Evolutionary conservation across 2,329 filamentous ascomycete species (phyloP).

Genomic region (Aureobasidium melanogenum): DNA sequence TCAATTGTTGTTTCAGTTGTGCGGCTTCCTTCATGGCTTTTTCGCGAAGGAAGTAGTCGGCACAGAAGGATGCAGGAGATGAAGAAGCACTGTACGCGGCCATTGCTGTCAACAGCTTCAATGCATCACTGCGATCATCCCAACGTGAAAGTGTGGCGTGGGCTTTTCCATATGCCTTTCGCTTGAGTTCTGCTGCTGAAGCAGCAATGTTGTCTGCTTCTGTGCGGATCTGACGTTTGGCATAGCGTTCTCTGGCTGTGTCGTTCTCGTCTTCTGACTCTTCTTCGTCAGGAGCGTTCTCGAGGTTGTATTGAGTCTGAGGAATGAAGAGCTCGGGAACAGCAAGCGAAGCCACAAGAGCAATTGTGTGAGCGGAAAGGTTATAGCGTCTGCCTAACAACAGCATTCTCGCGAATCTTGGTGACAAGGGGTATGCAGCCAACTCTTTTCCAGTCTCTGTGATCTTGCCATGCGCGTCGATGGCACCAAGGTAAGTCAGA

Average conservation of each 20-base stretch:
- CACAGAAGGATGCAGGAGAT: slow-evolving; percentile 55
- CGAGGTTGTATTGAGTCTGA: slow-evolving; percentile 51
- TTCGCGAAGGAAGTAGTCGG: slow-evolving; percentile 71
- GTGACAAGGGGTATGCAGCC: slow-evolving; percentile 81
- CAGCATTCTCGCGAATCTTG: slow-evolving; percentile 86
- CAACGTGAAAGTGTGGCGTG: slow-evolving; percentile 72
- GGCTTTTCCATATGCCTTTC: slow-evolving; percentile 58
- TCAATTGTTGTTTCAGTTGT: slow-evolving; percentile 75
- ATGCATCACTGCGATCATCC: slow-evolving; percentile 76
- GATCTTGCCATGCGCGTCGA: slow-evolving; percentile 58
- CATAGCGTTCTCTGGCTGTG: slow-evolving; percentile 8
- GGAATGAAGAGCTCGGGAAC: slow-evolving; percentile 81
- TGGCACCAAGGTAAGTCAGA: slow-evolving; percentile 74
- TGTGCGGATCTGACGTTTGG: slow-evolving; percentile 34
- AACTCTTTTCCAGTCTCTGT: slow-evolving; percentile 74
- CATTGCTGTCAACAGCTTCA: slow-evolving; percentile 86
- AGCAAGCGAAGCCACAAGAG: slow-evolving; percentile 78
- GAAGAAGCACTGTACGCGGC: slow-evolving; percentile 52
- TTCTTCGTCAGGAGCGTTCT: slow-evolving; percentile 34
- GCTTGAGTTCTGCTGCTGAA: slow-evolving; percentile 48
- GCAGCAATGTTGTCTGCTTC: slow-evolving; percentile 61
- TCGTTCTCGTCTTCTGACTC: slow-evolving; percentile 22
- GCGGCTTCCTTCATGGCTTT: slow-evolving; percentile 82
- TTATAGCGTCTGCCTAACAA: slow-evolving; percentile 74
- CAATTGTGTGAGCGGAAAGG: slow-evolving; percentile 77